phyloP scores from a whole-genome alignment of 2,329 filamentous ascomycete species.

The Calonectria hawksworthii region DNA sequence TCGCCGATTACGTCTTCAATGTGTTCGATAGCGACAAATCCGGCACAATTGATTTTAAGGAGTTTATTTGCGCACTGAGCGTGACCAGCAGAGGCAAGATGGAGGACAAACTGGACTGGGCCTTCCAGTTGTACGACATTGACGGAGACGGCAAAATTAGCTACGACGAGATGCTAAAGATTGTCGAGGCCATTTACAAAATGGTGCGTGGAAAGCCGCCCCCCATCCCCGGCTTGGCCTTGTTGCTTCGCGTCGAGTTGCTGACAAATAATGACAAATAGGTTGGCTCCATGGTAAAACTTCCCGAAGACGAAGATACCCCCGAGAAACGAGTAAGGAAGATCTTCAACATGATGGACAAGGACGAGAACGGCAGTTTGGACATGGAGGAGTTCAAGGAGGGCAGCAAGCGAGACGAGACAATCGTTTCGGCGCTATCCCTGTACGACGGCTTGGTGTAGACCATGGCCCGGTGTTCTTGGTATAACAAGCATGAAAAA shows the following conservation, averaged over 20 bases:
- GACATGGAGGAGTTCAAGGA: constrained; percentile 99
- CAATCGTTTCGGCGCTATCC: constrained; percentile 96
- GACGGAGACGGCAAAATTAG: constrained; percentile 99
- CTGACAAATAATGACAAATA: constrained; percentile 53
- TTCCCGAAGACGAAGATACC: constrained; percentile 98
- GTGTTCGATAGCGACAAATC: constrained; percentile 99
- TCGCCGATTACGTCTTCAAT: constrained; percentile 99
- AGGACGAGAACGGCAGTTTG: constrained; percentile 97
- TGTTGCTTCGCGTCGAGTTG: neutral
- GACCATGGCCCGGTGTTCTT: constrained; percentile 22
- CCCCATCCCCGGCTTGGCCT: neutral
- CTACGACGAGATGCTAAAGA: constrained; percentile 98
- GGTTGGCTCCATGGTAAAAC: constrained; percentile 99
- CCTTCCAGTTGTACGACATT: constrained; percentile 99
- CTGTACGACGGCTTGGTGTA: constrained; percentile 96
- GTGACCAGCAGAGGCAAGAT: constrained; percentile 98
- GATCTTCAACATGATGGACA: constrained; percentile 99
- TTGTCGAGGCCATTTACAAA: constrained; percentile 99
- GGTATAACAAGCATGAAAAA: constrained; percentile 40
- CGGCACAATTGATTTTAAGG: constrained; percentile 98
- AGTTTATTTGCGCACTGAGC: constrained; percentile 98
- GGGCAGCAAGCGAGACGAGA: constrained; percentile 98
- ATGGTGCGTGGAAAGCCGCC: constrained; percentile 75
- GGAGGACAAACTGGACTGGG: constrained; percentile 99
- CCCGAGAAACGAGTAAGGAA: constrained; percentile 98